Evolutionary conservation across 768 basidiomycete species (phyloP).

Genomic region (Naganishia antarctica): DNA sequence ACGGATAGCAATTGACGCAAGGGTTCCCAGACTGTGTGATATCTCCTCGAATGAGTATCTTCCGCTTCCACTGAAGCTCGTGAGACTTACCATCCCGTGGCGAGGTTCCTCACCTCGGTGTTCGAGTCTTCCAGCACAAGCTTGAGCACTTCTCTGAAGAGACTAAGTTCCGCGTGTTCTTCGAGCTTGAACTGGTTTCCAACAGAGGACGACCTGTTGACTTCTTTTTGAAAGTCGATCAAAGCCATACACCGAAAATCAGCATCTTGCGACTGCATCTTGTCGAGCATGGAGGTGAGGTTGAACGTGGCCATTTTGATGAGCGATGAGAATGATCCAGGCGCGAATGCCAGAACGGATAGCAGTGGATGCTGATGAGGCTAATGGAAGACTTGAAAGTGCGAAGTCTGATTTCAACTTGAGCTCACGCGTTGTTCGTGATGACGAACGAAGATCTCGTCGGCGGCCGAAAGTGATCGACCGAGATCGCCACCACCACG

Average conservation of each 20-base stretch:
- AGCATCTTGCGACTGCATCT: conserved; percentile 17
- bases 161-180: conserved; percentile 75
- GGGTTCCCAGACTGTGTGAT: conserved; percentile 16
- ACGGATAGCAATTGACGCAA: conserved; percentile 15
- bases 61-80: background rate
- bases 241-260: conserved; percentile 77
- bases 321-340: no score
- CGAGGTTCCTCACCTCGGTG: conserved; percentile 96
- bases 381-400: no score
- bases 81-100: conserved; percentile 78
- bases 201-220: background rate
- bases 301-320: conserved; percentile 10
- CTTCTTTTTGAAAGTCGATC: conserved; percentile 63
- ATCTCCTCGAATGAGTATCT: background rate
- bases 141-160: conserved; percentile 74
- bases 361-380: no score
- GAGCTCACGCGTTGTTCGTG: background rate
- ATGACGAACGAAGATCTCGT: background rate
- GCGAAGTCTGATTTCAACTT: no score
- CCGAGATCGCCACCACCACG: background rate
- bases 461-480: background rate
- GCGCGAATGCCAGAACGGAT: no score
- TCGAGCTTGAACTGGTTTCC: conserved; percentile 77
- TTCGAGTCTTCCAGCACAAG: conserved; percentile 83
- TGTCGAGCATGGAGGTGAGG: conserved; percentile 14